Base-by-base conservation (phyloP, 2,329 filamentous ascomycete genomes). In the Fulvia fulva region DNA sequence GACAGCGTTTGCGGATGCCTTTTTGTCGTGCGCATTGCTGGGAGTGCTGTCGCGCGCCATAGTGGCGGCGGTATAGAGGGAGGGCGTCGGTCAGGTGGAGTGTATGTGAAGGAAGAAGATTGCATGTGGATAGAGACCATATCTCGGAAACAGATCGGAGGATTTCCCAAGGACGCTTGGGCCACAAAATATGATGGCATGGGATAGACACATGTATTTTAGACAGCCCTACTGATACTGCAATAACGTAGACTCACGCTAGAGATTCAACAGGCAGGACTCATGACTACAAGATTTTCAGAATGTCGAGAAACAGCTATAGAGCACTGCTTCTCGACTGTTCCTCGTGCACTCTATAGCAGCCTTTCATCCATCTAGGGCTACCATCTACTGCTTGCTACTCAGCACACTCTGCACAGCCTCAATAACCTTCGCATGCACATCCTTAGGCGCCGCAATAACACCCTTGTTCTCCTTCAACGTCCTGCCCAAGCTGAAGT, bases 381-480 rank as follows among this genome's bases (percentile, higher is more conserved):
- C 34, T 41, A 41, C 34, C 19, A 26, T 22, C 59, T 64, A 62
- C 45, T 68, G 71, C 72, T 79, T 81, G 51, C 75, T 70, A 56
- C 75, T 76, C 64, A 96, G 79, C 22, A 96, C 91, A 67, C 87
- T 85, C 77, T 90, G 89, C 0, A 99, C 94, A 3, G 83, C 93
- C 65, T 85, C 80, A 52, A 97, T 83, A 5, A 97, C 91, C 68
- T 87, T 78, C 25, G 74, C 80, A 71, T 97, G 91, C 25, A 94
- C 83, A 32, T 83, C 84, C 65, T 82, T 85, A 1, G 92, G 90
- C 30, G 92, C 91, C 32, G 93, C 94, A 64, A 99, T 86, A 26
- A 99, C 90, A 43, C 95, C 94, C 81, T 92, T 96, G 78, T 99
- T 99, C 69, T 87, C 85, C 68, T 85, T 86, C 68, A 99, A 80